Evolutionary conservation across 352 stramenopile genomes (phyloP), one percentile per base, ranked within the genome.

Genomic region (Phytophthora cryptogea): DNA sequence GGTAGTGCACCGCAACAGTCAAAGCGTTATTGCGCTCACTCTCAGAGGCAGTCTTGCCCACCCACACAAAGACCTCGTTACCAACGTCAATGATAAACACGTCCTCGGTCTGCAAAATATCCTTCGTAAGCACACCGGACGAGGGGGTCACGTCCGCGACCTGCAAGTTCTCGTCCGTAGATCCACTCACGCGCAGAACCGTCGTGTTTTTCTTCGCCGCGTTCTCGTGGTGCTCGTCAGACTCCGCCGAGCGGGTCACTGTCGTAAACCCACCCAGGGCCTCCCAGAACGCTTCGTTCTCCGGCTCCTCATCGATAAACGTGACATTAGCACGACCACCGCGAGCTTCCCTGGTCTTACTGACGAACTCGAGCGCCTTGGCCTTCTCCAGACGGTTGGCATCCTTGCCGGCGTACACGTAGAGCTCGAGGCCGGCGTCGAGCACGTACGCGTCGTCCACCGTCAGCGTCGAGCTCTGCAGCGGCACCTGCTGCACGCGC

Each of bases 361-460:
- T 80, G 17, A 96, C 81, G 46, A 97, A 91, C 53, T 96, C 80
- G 13, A 96, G 76, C 11, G 77, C 84, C 69, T 98, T 98, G 35
- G 80, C 81, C 65, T 96, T 97, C 70, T 98, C 95, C 61, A 95
- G 72, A 45, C 77, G 78, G 70, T 94, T 97, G 20, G 82, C 83
- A 0, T 80, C 70, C 49, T 87, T 76, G 39, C 89, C 83, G 47
- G 83, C 83, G 68, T 78, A 91, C 62, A 93, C 68, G 71, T 95
- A 99, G 11, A 99, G 78, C 61, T 97, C 85, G n/a, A 92, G 69
- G 3, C 90, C 95, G 3, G 70, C 76, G 68, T 98, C 96, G 16
- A 99, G 80, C 5, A 99, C 83, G 69, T 97, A 99, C 1, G 95
- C 92, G 72, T 99, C 96, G 56, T 97, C 91, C 6, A 88, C 68